Evolutionary conservation across 1,284 basidiomycete species (phyloP), one percentile per base, ranked within the genome.

Genomic region (Fistulinella cinereoalba): DNA sequence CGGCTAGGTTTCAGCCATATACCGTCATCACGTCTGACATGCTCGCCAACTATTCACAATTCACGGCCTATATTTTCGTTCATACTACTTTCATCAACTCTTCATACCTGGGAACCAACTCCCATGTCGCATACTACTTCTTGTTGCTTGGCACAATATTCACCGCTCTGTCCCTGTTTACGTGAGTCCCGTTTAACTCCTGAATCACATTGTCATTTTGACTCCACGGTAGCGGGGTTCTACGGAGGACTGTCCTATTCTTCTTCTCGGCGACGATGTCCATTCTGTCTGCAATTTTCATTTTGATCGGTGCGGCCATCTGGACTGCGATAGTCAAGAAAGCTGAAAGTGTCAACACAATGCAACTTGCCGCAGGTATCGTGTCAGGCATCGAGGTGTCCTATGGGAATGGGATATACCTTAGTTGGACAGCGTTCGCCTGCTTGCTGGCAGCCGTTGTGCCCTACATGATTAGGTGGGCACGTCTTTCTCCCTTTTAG

Each of bases 301-400:
- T 88, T 40, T 72, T 91, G 41, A 78, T 87, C 31, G 85, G 81
- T 16, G 81, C 81, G 12, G 75, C 79, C 32, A 80, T 90, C 49
- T 91, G 86, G 85, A 89, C 88, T 4, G 77, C 81, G 39, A 73
- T 88, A 42, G 74, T 91, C 37, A 78, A 81, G 56, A 85, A 82
- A 60, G 70, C 75, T 3, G 70, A 81, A 56, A 68, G 66, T 24
- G 71, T 90, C 49, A 88, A 88, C 60, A 61, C 68, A 28, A 56
- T 77, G 46, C 54, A 76, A 31, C 67, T 83, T 32, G 67, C 70
- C 3, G 59, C 67, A 18, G 59, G 69, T 6, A 60, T 75, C n/a
- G 65, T 74, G 10, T 62, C 86, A 29, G 85, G 83, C 24, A 83
- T 89, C 37, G 60, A 68, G 6, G 76, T 88, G 12, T 73, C 79